Evolutionary conservation across 2,329 filamentous ascomycete species (phyloP), one percentile per base, ranked within the genome.

Genomic region (Trichoderma aggressivum): DNA sequence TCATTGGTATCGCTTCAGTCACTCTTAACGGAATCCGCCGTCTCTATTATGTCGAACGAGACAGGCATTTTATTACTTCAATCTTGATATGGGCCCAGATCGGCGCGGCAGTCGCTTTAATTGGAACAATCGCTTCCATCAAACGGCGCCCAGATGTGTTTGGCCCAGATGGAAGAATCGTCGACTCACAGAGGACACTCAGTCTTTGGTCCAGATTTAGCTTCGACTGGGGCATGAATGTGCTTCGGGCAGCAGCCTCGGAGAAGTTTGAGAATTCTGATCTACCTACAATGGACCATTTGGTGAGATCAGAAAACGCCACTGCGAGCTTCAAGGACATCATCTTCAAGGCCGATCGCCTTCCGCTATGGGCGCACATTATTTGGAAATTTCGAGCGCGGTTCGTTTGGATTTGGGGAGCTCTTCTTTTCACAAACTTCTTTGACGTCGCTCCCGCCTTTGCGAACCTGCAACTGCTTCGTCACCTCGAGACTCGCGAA

Each of bases 381-480:
- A 60, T 34, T 7, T 68, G 65, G 65, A 68, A 68, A 12, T 68
- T 28, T 21, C 65, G 65, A 4, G 50, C 18, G 14, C 36, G 18
- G 3, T 68, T 68, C 28, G 28, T 68, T 8, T 68, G 30, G 5
- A 55, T 59, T 16, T 68, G 65, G 65, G 30, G 36, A 26, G 39
- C 56, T 26, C 58, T 30, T 60, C 65, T 68, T 18, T 59, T 68
- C 28, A 68, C 65, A 32, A 68, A 68, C 55, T 68, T 68, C 21
- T 68, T 68, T 6, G 65, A 68, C 14, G 65, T 68, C 28, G 65
- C 65, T 10, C 65, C 65, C n/a, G 65, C 65, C 5, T 68, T 68
- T 68, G 65, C 65, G 8, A 68, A 68, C 14, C 24, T 68, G n/a
- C 65, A 68, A 32, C 12, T 68, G 7, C 65, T 68, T 59, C 65